phyloP scores from a whole-genome alignment of 352 stramenopile genomes.

The Phytophthora nicotianae region DNA sequence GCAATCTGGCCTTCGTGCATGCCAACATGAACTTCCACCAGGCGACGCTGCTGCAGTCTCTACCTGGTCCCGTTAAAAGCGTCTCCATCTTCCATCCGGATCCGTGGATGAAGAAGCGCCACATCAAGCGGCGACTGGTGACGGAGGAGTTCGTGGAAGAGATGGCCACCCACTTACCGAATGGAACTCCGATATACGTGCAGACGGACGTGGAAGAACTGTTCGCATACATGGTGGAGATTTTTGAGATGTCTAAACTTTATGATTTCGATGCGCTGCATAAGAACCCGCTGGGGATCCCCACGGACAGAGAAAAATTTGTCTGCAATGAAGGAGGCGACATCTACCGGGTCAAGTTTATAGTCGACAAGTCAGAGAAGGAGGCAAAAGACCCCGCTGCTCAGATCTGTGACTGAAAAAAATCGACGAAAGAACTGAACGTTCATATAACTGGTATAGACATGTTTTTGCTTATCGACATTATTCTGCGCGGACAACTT shows the following conservation, averaged over 20 bases:
- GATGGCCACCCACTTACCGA: conserved; percentile 55
- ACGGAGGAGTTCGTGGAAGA: conserved; percentile 68
- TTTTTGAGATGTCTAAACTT: conserved; percentile 61
- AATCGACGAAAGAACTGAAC: background rate
- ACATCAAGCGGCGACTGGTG: conserved; percentile 83
- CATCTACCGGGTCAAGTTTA: conserved; percentile 72
- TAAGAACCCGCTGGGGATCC: conserved; percentile 66
- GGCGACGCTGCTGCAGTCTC: conserved; percentile 53
- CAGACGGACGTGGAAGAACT: conserved; percentile 87
- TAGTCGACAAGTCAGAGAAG: conserved; percentile 29
- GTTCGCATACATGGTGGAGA: conserved; percentile 84
- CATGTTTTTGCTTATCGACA: conserved; percentile 19
- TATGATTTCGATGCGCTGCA: conserved; percentile 49
- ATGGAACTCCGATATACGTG: conserved; percentile 73
- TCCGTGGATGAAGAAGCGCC: conserved; percentile 90
- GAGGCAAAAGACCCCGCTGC: background rate
- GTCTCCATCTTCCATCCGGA: conserved; percentile 91
- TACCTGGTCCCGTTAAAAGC: conserved; percentile 60
- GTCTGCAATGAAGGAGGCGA: conserved; percentile 67
- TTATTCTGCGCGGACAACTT: conserved; percentile 8
- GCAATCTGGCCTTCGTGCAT: conserved; percentile 78
- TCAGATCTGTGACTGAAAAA: conserved; percentile 18
- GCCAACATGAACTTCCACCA: conserved; percentile 90
- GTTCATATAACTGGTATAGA: conserved; percentile 16
- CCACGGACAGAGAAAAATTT: conserved; percentile 78